A percentile compares a stretch with the other conserved stretches of the same genome.
Evolutionary conservation across 139 green algal genomes (phyloP).

Genomic region (Medakamo hakoo): DNA sequence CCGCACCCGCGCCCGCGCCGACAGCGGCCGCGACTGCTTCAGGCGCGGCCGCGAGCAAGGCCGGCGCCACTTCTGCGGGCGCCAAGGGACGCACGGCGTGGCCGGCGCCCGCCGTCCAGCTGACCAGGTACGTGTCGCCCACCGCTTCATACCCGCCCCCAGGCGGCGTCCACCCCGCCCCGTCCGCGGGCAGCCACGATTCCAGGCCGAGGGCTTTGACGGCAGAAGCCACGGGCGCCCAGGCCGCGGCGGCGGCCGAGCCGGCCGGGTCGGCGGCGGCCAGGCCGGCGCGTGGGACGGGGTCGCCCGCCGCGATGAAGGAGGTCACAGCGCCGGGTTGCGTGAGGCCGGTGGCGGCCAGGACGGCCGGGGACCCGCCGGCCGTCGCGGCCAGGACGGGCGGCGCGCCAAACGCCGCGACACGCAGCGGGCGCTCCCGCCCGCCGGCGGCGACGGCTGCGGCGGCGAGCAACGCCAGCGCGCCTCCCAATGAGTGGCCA

Average conservation of each 20-base stretch:
- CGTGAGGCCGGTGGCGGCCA: not conserved
- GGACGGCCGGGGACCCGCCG: too few species aligned
- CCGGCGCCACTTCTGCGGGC: not conserved
- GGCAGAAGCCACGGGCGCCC: not conserved
- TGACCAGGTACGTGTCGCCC: not conserved
- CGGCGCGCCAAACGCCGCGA: not conserved
- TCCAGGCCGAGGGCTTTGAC: too few species aligned
- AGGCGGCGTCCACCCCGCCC: too few species aligned
- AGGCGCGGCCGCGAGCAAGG: not conserved
- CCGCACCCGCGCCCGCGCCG: too few species aligned
- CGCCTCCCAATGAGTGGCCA: not conserved
- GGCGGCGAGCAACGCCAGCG: not conserved
- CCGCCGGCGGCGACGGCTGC: not conserved
- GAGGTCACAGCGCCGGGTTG: not conserved
- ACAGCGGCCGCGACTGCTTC: not conserved
- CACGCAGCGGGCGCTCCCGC: not conserved
- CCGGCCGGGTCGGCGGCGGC: not conserved
- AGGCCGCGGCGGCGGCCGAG: not conserved
- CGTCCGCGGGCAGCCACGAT: too few species aligned
- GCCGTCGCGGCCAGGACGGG: not conserved
- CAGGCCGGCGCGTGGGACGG: not conserved
- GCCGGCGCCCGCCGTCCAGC: not conserved
- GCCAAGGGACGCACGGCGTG: not conserved
- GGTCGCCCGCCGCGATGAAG: not conserved
- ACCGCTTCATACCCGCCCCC: not conserved